Base-by-base conservation (phyloP, 805 yeast genomes). In the Starmerella riodocensis region DNA sequence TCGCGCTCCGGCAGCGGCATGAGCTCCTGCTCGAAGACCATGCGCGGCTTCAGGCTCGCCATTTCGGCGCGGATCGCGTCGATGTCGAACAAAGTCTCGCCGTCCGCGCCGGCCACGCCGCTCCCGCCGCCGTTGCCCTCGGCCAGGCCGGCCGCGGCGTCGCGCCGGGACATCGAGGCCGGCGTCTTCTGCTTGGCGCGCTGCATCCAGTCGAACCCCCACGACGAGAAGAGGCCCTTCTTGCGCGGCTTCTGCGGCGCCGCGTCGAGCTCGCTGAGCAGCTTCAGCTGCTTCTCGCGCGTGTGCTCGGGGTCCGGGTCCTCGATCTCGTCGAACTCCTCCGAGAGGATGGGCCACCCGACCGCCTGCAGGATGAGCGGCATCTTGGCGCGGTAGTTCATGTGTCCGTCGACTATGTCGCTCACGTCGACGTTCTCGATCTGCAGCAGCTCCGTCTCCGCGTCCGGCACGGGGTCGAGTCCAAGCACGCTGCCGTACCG, bases 301-400 rank as follows among this genome's bases (percentile, higher is more conserved):
- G 74, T 70, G 52, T 78, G 75, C 49, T 83, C 94, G 2, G 93
- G 83, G 58, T 88, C 94, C 0, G 95, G 93, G 54, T 88, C 96
- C 56, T 86, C 96, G 49, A 91, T 86, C 59, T 91, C 98, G 16
- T 81, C 78, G 55, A 91, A 91, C 56, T 86, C 94, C 43, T 91
- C 98, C 46, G 78, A 73, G 30, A 85, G 57, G 4, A 91, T 84
- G 40, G 81, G 78, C 75, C 93, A 79, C 4, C 81, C 86, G 29
- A 82, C 51, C 36, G 63, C 60, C 46, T 71, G 70, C 48, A 91
- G 57, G 32, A 91, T 66, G 50, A 73, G 74, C 1, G 99, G 99
- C 71, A 91, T 84, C 11, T 84, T 85, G 46, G 78, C 78, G 63
- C 98, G 78, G 61, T 91, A 91, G n/a, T 80, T 84, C 95, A 91